Evolutionary conservation across 768 basidiomycete species (phyloP), one percentile per base, ranked within the genome.

Genomic region (Candolleomyces aberdarensis): DNA sequence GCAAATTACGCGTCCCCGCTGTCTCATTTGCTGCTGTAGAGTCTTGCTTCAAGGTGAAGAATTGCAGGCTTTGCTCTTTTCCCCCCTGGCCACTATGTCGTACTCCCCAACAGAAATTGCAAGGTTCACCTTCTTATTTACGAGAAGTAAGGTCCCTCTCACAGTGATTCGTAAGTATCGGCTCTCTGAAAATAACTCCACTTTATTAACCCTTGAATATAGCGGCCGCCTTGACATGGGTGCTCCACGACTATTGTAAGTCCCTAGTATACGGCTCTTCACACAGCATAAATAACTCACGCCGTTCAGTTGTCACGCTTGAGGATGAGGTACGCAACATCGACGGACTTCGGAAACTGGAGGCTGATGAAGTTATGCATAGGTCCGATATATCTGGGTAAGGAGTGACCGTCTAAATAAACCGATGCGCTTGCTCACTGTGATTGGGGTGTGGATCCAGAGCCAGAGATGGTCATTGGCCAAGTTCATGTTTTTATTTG

Each of bases 191-290:
- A 26, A 26, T 26, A 43, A 13, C n/a, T 43, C n/a, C 13, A 43
- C 13, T 13, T 43, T 43, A n/a, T 11, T 2, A 43, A 43, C n/a
- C 5, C n/a, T 43, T 43, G 29, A 48, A 22, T 20, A 17, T 52
- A 69, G 70, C 69, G 51, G 52, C 65, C 15, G 53, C 65, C 39
- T 51, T 70, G 15, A 64, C 64, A 5, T 70, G 67, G 69, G 67
- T 68, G n/a, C 26, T 67, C 17, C 65, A 70, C 51, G 69, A 69
- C 51, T 69, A 72, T 56, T 66, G 69, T 72, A 61, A 62, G 69
- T 54, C 11, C n/a, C n/a, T n/a, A 22, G 20, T 3, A 3, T 26
- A 26, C 26, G 26, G 26, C 32, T 17, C 20, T 51, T 43, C 5
- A 5, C 41, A 17, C 29, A 53, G 55, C 41, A 43, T 43, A 3